Evolutionary conservation across 331 rosid species (phyloP).

Genomic region (Prunus yedoensis): DNA sequence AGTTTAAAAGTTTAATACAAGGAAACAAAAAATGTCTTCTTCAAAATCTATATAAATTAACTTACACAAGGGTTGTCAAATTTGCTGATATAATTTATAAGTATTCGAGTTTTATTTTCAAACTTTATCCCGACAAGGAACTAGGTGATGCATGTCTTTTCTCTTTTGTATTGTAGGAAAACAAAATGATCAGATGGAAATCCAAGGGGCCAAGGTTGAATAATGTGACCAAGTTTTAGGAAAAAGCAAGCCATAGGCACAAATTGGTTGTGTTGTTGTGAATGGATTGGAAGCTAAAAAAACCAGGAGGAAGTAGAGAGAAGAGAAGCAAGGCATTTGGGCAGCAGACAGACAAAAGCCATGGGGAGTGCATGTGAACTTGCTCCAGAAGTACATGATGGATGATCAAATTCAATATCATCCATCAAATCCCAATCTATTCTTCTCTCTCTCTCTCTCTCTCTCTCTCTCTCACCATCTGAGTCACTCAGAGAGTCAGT

Average conservation of each 20-base stretch:
- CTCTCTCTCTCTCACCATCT: no score
- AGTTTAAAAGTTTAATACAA: no score
- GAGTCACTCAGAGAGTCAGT: no score
- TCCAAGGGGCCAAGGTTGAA: not conserved
- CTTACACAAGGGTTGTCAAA: no score
- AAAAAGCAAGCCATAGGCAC: not conserved
- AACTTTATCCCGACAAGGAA: no score
- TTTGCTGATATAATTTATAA: no score
- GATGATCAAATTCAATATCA: not conserved
- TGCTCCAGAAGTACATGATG: not conserved
- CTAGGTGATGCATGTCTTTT: no score
- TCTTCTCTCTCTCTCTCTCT: no score
- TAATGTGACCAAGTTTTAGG: not conserved
- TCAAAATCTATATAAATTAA: not conserved
- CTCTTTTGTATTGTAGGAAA: no score
- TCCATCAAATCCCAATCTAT: not conserved
- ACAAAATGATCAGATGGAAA: no score
- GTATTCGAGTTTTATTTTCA: no score
- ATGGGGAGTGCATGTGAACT: constrained; percentile 9
- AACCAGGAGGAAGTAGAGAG: not conserved
- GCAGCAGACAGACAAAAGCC: not conserved
- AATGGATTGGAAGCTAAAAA: not conserved
- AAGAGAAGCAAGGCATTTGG: not conserved
- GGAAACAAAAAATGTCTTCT: not conserved
- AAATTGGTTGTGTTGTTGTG: not conserved